phyloP scores from a whole-genome alignment of 2,329 filamentous ascomycete species.

The Colletotrichum theobromicola region DNA sequence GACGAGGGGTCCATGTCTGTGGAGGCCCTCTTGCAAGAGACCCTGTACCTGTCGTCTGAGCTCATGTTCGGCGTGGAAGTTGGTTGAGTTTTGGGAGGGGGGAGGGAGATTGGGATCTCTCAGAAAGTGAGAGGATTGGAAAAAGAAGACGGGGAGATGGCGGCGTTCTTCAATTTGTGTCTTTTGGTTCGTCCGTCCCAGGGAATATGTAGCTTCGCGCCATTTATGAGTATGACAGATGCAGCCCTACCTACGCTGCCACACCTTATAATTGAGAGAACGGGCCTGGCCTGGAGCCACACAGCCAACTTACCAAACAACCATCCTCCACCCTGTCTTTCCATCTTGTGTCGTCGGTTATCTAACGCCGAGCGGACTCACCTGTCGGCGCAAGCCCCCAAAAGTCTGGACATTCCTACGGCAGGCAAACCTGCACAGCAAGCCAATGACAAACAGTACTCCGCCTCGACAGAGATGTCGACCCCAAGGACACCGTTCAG shows the following conservation, averaged over 20 bases:
- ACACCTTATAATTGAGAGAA: not conserved
- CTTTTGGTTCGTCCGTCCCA: not conserved
- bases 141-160: not conserved
- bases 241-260: not conserved
- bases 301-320: not conserved
- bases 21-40: not conserved
- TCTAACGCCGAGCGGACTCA: not conserved
- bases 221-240: not conserved
- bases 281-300: not conserved
- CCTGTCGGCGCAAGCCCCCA: not conserved
- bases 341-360: not conserved
- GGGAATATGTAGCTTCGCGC: not conserved
- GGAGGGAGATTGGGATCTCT: not conserved
- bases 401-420: not conserved
- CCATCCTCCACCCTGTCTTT: not conserved
- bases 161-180: not conserved
- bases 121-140: not conserved
- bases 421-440: not conserved
- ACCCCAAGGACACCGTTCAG: not conserved
- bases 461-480: not conserved
- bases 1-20: not conserved
- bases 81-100: not conserved
- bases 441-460: not conserved
- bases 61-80: not conserved
- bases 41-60: not conserved